These are phyloP conservation scores for Trichosporon ovoides DNA, from an alignment of 1,284 basidiomycete genomes.

Conservation along the genomic window DNA sequence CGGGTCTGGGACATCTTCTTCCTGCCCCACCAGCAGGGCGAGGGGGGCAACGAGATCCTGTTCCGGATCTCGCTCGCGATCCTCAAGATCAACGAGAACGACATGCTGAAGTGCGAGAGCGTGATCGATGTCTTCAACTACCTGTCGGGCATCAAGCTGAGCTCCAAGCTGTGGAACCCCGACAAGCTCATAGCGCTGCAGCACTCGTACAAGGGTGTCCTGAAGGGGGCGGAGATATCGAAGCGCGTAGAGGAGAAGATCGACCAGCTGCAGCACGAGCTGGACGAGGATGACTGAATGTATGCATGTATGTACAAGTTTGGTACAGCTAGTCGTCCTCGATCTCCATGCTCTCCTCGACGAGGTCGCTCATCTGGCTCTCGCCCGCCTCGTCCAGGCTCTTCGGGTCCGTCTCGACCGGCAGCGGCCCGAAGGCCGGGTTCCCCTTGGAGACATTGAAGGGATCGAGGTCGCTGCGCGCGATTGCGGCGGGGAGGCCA, in stretches of 20 bases:
- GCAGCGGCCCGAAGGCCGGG: constrained; percentile 36
- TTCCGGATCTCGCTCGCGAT: constrained; percentile 86
- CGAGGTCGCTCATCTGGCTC: constrained; percentile 7
- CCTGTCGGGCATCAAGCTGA: constrained; percentile 63
- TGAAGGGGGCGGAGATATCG: constrained; percentile 11
- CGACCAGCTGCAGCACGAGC: neutral
- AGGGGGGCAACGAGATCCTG: constrained; percentile 71
- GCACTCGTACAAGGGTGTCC: constrained; percentile 37
- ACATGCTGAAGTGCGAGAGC: constrained; percentile 73
- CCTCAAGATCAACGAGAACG: constrained; percentile 72
- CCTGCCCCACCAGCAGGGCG: constrained; percentile 55
- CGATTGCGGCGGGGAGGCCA: constrained; percentile 36
- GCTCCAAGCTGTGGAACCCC: constrained; percentile 84
- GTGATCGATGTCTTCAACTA: constrained; percentile 81
- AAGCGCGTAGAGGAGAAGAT: neutral
- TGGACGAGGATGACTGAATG: neutral
- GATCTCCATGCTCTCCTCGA: constrained; percentile 1
- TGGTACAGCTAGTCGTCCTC: neutral
- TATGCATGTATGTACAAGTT: neutral
- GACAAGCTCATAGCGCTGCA: constrained; percentile 71
- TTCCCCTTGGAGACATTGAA: constrained; percentile 43
- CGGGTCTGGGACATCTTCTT: constrained; percentile 94
- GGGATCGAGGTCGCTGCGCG: constrained; percentile 37
- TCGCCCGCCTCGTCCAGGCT: constrained; percentile 31
- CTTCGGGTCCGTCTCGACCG: constrained; percentile 30